Base-by-base conservation (phyloP, 2,329 filamentous ascomycete genomes). In the Penicillium nordicum region DNA sequence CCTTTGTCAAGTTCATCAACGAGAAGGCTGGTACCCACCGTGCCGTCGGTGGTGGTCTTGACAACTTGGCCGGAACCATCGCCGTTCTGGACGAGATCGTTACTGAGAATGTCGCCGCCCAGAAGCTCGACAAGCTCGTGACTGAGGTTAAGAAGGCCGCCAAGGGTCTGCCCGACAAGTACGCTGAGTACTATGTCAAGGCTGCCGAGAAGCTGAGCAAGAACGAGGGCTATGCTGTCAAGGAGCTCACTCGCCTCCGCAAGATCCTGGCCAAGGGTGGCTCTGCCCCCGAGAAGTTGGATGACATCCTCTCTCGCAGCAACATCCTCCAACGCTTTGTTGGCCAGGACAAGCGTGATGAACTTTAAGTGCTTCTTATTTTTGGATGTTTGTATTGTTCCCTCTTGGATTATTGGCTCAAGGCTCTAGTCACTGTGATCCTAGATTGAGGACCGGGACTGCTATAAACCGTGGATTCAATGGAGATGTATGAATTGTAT, bases 121-220 rank as follows among this genome's bases (percentile, higher is more conserved):
- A 85, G 44, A 86, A 86, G 55, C 76, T 90, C 53, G 79, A 84
- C 43, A 84, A 88, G 61, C 83, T 91, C 23, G 80, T 84, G 34
- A 81, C 81, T 42, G 88, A 95, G 76, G 81, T 89, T 51, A 87
- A 88, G 79, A 88, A 88, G 78, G 84, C 85, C 59, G 87, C 87
- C 23, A 82, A 82, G 66, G 79, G 76, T 50, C 74, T 94, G 50
- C 84, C 88, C 77, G 86, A 88, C 75, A 90, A 90, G 80, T 96
- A 93, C 71, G 90, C 90, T 45, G 84, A 92, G 77, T 99, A 99
- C 84, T 97, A 99, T 76, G 81, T 94, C 73, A 90, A 90, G 73
- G 92, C 96, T 53, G 88, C 94, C 59, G 85, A 90, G 73, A 97
- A 97, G 85, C 79, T 94, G 62, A 82, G 80, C 72, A 81, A 87